phyloP scores from a whole-genome alignment of 768 basidiomycete genomes.

The Hygrophorus pudorinus region DNA sequence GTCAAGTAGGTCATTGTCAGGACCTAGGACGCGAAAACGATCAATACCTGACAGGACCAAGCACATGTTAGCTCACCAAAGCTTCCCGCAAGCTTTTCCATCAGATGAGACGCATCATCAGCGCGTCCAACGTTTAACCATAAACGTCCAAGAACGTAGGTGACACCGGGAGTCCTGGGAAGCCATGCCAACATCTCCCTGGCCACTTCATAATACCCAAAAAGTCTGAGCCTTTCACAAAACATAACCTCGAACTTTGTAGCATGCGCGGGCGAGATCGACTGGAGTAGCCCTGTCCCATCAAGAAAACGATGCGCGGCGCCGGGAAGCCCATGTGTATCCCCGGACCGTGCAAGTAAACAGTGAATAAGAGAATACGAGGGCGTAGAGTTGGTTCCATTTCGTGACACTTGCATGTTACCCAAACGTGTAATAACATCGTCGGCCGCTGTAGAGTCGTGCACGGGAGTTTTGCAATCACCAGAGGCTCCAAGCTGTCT shows the following conservation, averaged over 20 bases:
- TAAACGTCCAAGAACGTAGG: slow-evolving; percentile 63
- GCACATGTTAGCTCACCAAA: slow-evolving; percentile 46
- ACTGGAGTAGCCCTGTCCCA: slow-evolving; percentile 53
- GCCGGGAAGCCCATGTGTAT: slow-evolving; percentile 39
- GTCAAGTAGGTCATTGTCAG: slow-evolving; percentile 37
- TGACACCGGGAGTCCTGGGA: slow-evolving; percentile 66
- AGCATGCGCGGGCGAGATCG: slow-evolving; percentile 56
- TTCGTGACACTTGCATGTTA: slow-evolving; percentile 62
- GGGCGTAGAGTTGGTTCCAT: slow-evolving; percentile 33
- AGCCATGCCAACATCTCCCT: slow-evolving; percentile 66
- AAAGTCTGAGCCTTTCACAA: slow-evolving; percentile 54
- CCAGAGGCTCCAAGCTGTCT: slow-evolving; percentile 38
- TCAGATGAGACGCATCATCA: slow-evolving; percentile 61
- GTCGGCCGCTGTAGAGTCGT: slow-evolving; percentile 29
- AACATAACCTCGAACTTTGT: slow-evolving; percentile 62
- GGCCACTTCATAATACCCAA: slow-evolving; percentile 54
- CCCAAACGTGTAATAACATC: slow-evolving; percentile 63
- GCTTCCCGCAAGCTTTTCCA: slow-evolving; percentile 67
- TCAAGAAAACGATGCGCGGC: slow-evolving; percentile 68
- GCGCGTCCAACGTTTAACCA: slow-evolving; percentile 55
- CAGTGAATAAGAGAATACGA: slow-evolving; percentile 56
- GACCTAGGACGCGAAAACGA: slow-evolving; percentile 22
- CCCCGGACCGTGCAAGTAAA: slow-evolving; percentile 44
- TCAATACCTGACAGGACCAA: slow-evolving; percentile 6
- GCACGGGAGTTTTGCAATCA: slow-evolving; percentile 6